These are phyloP conservation scores for Mallotus repandus DNA, from an alignment of 441 rosid species.

Conservation along the genomic window DNA sequence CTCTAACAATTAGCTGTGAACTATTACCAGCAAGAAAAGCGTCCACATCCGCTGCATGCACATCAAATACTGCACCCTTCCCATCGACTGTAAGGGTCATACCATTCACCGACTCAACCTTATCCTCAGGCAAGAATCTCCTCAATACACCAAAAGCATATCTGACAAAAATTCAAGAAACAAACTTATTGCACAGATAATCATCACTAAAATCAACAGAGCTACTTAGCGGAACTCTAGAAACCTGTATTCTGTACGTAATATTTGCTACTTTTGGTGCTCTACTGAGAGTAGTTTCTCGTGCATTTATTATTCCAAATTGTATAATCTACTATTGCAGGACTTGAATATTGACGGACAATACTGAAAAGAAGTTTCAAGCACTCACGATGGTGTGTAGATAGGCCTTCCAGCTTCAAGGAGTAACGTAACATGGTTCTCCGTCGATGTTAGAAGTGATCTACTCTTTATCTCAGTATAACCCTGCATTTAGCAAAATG, in stretches of 20 bases:
- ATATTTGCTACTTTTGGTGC: neutral
- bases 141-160: conserved; percentile 63
- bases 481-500: conserved; percentile 52
- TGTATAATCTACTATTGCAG: neutral
- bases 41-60: conserved; percentile 56
- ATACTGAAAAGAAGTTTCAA: neutral
- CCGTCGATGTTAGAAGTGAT: conserved; percentile 82
- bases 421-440: conserved; percentile 71
- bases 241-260: neutral
- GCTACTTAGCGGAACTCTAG: neutral
- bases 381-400: conserved; percentile 67
- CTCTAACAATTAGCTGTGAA: neutral
- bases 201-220: neutral
- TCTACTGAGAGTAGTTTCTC: neutral
- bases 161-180: conserved; percentile 37
- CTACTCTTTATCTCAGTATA: conserved; percentile 84
- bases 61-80: conserved; percentile 83
- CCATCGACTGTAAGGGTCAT: conserved; percentile 77
- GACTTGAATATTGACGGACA: neutral
- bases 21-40: conserved; percentile 51
- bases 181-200: neutral
- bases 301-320: neutral
- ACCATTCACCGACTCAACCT: conserved; percentile 70
- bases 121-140: conserved; percentile 82
- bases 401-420: conserved; percentile 73